Base-by-base conservation (phyloP, 2,329 filamentous ascomycete genomes). In the Colletotrichum siamense region DNA sequence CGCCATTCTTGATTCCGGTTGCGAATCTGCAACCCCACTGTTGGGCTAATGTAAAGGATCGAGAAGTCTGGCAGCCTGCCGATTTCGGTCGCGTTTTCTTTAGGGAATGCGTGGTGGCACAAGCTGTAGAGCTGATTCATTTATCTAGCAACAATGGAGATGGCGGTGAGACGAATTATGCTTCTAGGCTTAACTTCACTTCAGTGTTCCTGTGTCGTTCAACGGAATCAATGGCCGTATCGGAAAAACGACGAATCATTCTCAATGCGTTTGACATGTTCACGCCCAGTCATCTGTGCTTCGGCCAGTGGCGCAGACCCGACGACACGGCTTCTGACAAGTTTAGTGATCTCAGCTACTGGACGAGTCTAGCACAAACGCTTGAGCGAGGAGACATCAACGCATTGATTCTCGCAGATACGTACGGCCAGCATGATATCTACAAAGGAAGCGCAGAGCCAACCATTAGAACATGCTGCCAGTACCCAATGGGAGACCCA, bases 401-500 rank as follows among this genome's bases (percentile, higher is more conserved):
- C 73, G 90, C 91, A 1, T 81, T 94, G 5, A 94, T 94, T 80
- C 86, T 94, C 7, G 92, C 92, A 0, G 92, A 94, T 79, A 73
- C 70, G 1, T 73, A 61, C 12, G 70, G 93, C 90, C 0, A 92
- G 92, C 72, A 91, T 93, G 79, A 92, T 89, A 0, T 93, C 1
- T 73, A 73, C 52, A 87, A 3, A 91, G 88, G 44, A 80, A 92
- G 7, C 90, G 92, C 78, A 89, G 91, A 71, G 92, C 90, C 79
- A 92, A 68, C 63, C 8, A 65, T 93, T 77, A 86, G 91, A 4
- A 85, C 90, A 26, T 92, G 90, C 2, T 91, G 91, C 0, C 92
- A 93, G 79, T 93, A 91, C 90, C 92, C 92, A 0, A 87, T 93
- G 81, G 92, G 90, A 0, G 92, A 94, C 80, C 92, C 92, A 0